These are phyloP conservation scores for Fusarium compactum DNA, from an alignment of 2,329 filamentous ascomycete genomes.

Conservation along the genomic window DNA sequence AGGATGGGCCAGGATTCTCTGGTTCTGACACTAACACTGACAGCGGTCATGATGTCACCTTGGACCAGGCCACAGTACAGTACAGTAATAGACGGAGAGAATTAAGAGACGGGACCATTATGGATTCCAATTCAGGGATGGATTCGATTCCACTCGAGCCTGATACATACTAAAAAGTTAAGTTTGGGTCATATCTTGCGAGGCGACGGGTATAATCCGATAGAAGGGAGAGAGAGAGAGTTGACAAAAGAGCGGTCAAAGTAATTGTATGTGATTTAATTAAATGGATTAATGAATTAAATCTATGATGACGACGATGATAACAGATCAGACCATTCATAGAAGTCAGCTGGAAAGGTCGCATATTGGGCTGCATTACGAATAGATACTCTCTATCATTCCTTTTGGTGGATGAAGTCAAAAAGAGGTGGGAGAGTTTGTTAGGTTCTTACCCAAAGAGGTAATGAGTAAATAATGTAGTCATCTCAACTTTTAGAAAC, in stretches of 20 bases:
- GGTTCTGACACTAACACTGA: background rate
- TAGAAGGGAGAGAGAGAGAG: slow-evolving; percentile 8
- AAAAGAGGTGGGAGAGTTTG: slow-evolving; percentile 10
- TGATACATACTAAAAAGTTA: slow-evolving; percentile 16
- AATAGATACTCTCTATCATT: slow-evolving; percentile 12
- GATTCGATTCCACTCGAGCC: slow-evolving; percentile 1
- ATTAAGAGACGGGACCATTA: background rate
- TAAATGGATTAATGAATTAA: background rate
- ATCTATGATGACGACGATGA: slow-evolving; percentile 4
- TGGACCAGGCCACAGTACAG: background rate
- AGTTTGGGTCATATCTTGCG: slow-evolving; percentile 4
- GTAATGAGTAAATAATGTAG: slow-evolving; percentile 37
- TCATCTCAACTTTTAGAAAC: slow-evolving; percentile 5
- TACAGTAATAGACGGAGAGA: background rate
- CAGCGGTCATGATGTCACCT: slow-evolving; percentile 33
- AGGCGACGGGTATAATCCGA: slow-evolving; percentile 14
- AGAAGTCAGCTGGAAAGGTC: slow-evolving; percentile 15
- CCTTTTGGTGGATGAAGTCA: slow-evolving; percentile 9
- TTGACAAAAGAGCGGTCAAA: slow-evolving; percentile 33
- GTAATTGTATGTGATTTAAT: background rate
- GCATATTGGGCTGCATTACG: slow-evolving; percentile 36
- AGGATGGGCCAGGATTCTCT: background rate
- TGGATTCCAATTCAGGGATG: slow-evolving; percentile 11
- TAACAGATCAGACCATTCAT: slow-evolving; percentile 1
- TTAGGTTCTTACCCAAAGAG: slow-evolving; percentile 31